Conservation (phyloP, 164 flowering plant species). For the Magnolia changhungtana region DNA sequence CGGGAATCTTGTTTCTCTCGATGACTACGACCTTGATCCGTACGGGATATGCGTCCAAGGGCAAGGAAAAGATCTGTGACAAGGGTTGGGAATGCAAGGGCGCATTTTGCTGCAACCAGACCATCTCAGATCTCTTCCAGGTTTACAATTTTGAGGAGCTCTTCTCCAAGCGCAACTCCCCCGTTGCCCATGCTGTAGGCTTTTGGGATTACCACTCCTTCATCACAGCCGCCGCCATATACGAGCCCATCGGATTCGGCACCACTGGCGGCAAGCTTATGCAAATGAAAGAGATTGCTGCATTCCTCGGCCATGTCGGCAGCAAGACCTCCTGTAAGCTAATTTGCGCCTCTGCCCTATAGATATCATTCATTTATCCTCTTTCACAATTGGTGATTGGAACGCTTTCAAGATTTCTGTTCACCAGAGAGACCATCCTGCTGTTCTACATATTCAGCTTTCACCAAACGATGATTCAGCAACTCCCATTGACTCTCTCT, state of each 20-base stretch:
- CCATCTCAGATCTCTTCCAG: conserved; percentile 73
- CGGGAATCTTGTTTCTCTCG: no score
- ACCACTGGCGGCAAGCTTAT: conserved; percentile 72
- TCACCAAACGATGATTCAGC: no score
- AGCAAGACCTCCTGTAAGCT: conserved; percentile 68
- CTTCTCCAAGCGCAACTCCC: conserved; percentile 78
- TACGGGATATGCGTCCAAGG: conserved; percentile 17
- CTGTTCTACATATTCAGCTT: no score
- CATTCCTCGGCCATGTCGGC: conserved; percentile 90
- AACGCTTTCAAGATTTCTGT: no score
- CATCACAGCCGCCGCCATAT: conserved; percentile 59
- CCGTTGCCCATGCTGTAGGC: conserved; percentile 77
- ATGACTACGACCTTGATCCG: no score
- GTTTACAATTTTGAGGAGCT: conserved; percentile 78
- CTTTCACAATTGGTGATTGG: background rate
- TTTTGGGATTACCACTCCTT: conserved; percentile 85
- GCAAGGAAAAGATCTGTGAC: conserved; percentile 44
- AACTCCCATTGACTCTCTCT: no score
- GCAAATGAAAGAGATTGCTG: conserved; percentile 82
- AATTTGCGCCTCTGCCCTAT: background rate
- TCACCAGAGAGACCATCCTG: no score
- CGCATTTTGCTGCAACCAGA: conserved; percentile 65
- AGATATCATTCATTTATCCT: background rate
- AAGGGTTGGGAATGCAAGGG: conserved; percentile 85
- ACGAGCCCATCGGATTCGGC: conserved; percentile 78